Base-by-base conservation (phyloP, 1,139 yeast genomes). In the Pichia sp. region DNA sequence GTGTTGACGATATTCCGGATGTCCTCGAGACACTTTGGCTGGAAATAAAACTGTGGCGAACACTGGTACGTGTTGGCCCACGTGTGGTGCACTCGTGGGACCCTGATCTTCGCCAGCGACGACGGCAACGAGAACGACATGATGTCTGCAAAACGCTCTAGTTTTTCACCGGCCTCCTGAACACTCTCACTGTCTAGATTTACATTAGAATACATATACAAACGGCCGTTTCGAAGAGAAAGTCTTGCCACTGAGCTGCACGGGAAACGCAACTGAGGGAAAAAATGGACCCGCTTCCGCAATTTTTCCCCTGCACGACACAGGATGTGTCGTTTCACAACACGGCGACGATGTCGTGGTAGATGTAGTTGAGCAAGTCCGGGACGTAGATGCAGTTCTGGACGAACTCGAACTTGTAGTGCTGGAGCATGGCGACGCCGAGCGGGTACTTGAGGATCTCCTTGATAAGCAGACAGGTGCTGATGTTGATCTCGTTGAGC, bases 21-120 rank as follows among this genome's bases (percentile, higher is more conserved):
- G 61, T 89, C 87, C 9, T 81, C 86, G 3, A 85, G 62, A 22
- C 74, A 71, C 2, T 72, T 65, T 0, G 98, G 98, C 69, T 89
- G 95, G 65, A 88, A 83, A 60, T 79, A 86, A 30, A 85, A 79
- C 62, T 79, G 83, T 0, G 98, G 97, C 53, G 73, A 74, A 64
- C 96, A 85, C 41, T 71, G 66, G 68, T 87, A 90, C 8, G 96
- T 91, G 25, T 89, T 87, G 0, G 98, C 98, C 98, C 98, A 93
- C 46, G 96, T 91, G 50, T 73, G 68, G 64, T 85, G 91, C 51
- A 72, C 58, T 43, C 71, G 71, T 44, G 74, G 70, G 23, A 76
- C 72, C 25, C 55, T 49, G 8, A 55, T 53, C 13, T 52, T 54
- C 4, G 52, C 45, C 48, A 54, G n/a, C 13, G 55, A 46, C n/a